Base-by-base conservation (phyloP, 2,329 filamentous ascomycete species). In the Epichloe gansuensis region DNA sequence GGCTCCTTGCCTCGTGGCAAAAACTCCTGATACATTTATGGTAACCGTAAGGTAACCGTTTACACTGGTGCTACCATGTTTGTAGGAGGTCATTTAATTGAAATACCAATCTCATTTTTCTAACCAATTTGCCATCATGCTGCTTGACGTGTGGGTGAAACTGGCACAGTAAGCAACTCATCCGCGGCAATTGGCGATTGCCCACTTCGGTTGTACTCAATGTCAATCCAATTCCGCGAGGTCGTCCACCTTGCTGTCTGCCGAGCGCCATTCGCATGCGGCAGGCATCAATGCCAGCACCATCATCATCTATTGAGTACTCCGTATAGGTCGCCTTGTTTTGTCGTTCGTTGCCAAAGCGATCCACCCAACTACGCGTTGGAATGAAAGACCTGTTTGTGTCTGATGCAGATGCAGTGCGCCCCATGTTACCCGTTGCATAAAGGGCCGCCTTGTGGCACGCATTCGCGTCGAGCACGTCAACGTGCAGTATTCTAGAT, bases 321-420 rank as follows among this genome's bases (percentile, higher is more conserved):
- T 12, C 1, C 11, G 5, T 43, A 12, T 2, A 43, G 12, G 21
- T 43, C 13, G n/a, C 13, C 21, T 31, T 23, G 6, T 31, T 25
- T 5, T 44, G 45, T 41, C 40, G 21, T 39, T 44, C 40, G 21
- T 39, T 44, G 40, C 42, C 41, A 38, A 35, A 43, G 21, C 42
- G 38, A 15, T 31, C n/a, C 9, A 23, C n/a, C 42, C 27, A 31
- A 2, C 8, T 31, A 39, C 44, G 52, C 52, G 51, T 49, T 58
- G 57, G 54, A 57, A 58, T 56, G 55, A 43, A 38, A 57, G 56
- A 58, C 57, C 55, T 44, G 39, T 39, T 34, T 31, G 27, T 4
- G 27, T 40, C 41, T 40, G 46, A 21, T 23, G 38, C 17, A 35
- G 52, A 53, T 39, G 38, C 39, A 4, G 40, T 41, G 34, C 27